Conservation (phyloP, 2,329 filamentous ascomycete species). For the Onygenales sp. region DNA sequence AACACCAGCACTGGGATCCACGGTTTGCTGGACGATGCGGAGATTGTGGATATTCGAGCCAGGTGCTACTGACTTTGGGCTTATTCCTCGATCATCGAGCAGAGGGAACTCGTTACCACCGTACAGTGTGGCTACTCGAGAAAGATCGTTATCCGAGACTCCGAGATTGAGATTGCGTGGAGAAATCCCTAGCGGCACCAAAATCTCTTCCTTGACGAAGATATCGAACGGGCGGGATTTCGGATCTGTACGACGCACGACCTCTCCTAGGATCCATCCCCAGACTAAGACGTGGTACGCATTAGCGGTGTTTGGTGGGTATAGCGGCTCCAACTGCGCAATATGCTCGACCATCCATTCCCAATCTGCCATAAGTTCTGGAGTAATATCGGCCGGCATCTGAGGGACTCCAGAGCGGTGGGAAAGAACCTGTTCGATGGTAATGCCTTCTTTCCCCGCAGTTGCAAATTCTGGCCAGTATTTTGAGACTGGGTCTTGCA, state of each 20-base stretch:
- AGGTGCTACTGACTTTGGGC: not conserved
- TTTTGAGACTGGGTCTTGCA: not conserved
- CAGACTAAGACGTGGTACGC: not conserved
- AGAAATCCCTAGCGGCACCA: not conserved
- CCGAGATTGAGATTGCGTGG: not conserved
- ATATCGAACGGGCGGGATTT: not conserved
- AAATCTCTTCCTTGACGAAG: not conserved
- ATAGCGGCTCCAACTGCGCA: not conserved
- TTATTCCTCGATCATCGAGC: not conserved
- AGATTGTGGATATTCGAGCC: not conserved
- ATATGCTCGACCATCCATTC: not conserved
- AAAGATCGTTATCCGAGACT: not conserved
- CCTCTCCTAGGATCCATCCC: not conserved
- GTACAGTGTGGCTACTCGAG: not conserved
- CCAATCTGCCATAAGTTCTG: not conserved
- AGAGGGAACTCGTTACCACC: not conserved
- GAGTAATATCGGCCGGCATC: not conserved
- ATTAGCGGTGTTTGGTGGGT: not conserved
- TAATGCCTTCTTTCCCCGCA: not conserved
- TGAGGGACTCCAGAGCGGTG: not conserved
- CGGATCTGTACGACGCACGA: not conserved
- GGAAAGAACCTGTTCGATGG: not conserved
- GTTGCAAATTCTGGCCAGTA: not conserved
- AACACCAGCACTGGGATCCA: not conserved
- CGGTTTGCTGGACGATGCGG: not conserved